Evolutionary conservation across 495 filamentous ascomycete species (phyloP).

Genomic region (Cercophora scortea): DNA sequence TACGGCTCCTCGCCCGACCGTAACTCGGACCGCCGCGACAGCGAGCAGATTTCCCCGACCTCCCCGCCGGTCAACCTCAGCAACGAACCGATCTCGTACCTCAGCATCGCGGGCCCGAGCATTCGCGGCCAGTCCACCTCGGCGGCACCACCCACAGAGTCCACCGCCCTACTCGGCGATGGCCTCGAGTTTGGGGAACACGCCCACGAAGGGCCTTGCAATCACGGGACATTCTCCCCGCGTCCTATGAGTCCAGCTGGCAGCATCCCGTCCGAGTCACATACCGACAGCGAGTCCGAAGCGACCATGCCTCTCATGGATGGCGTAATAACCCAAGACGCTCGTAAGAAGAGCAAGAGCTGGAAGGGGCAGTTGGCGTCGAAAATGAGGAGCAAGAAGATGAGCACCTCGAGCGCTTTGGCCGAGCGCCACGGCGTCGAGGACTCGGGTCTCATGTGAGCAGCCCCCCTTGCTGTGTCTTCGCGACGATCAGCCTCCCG

Average conservation of each 20-base stretch:
- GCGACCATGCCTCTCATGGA: slow-evolving; percentile 7
- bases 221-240: slow-evolving; percentile 76
- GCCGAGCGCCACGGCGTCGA: slow-evolving; percentile 54
- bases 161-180: slow-evolving; percentile 32
- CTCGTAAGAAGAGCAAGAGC: slow-evolving; percentile 10
- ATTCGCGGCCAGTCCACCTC: neutral
- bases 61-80: slow-evolving; percentile 4
- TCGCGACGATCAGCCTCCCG: neutral
- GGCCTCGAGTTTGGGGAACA: slow-evolving; percentile 18
- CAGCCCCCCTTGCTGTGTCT: slow-evolving; percentile 4
- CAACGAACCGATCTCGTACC: slow-evolving; percentile 5
- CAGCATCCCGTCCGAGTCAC: slow-evolving; percentile 24
- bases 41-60: slow-evolving; percentile 10
- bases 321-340: slow-evolving; percentile 8
- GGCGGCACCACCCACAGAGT: slow-evolving; percentile 23
- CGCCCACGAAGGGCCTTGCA: slow-evolving; percentile 47
- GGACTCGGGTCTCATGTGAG: slow-evolving; percentile 49
- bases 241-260: slow-evolving; percentile 43
- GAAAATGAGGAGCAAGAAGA: slow-evolving; percentile 46
- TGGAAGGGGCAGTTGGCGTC: slow-evolving; percentile 29
- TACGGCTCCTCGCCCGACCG: slow-evolving; percentile 18
- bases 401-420: slow-evolving; percentile 54
- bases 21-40: neutral
- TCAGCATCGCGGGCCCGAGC: slow-evolving; percentile 19
- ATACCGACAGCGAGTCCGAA: slow-evolving; percentile 15